Conservation (phyloP, 176 grass and related monocot genomes). For the Eleusine indica region DNA sequence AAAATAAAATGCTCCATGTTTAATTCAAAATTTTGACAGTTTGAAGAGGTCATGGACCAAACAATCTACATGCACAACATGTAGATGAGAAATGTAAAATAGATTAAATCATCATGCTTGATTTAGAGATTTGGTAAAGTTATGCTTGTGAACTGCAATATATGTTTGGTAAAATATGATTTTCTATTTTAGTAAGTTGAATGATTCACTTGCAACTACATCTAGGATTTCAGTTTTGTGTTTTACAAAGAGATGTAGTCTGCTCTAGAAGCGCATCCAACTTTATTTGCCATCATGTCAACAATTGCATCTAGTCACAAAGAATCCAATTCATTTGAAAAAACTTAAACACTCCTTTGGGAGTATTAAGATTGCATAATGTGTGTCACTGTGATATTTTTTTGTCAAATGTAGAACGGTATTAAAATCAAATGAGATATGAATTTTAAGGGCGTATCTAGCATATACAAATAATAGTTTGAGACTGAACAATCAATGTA, state of each 20-base stretch:
- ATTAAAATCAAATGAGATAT: too few relatives aligned
- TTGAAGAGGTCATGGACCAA: too few relatives aligned
- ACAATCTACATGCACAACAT: too few relatives aligned
- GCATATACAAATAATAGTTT: neutral
- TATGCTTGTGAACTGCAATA: conserved; percentile 4
- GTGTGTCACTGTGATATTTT: too few relatives aligned
- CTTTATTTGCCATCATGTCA: neutral
- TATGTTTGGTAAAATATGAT: neutral
- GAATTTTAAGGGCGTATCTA: too few relatives aligned
- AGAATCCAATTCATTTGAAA: too few relatives aligned
- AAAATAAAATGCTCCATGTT: neutral
- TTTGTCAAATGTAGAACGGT: too few relatives aligned
- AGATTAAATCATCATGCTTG: neutral
- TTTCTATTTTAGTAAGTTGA: neutral
- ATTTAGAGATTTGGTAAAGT: neutral
- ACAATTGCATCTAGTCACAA: too few relatives aligned
- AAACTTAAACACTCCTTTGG: too few relatives aligned
- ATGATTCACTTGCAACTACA: neutral
- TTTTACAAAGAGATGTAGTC: neutral
- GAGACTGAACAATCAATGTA: neutral
- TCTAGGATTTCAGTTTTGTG: neutral
- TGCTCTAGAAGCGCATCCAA: neutral
- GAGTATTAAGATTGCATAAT: too few relatives aligned
- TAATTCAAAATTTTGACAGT: too few relatives aligned
- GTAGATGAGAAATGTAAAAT: neutral